Base-by-base conservation (phyloP, 768 basidiomycete genomes). In the Collybia mongolica region DNA sequence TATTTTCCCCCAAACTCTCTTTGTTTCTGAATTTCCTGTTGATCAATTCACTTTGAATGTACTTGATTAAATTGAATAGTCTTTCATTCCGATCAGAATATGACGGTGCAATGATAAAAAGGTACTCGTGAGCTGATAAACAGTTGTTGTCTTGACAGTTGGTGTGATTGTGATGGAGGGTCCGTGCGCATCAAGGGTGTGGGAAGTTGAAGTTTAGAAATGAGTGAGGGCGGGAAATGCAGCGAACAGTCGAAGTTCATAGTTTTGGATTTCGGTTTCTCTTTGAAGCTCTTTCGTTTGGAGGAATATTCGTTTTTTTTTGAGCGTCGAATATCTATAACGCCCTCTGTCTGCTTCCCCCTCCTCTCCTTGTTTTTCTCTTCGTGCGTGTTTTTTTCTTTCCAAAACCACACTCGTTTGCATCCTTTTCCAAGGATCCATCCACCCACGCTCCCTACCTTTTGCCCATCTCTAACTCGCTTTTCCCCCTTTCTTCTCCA, bases 401-500 rank as follows among this genome's bases (percentile, higher is more conserved):
- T 62, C 57, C 45, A 46, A 57, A 58, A 52, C 58, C 55, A 61
- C 60, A 61, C 64, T 65, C 65, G 53, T 61, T 59, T 63, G 54
- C 46, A 48, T 68, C 67, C 64, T 65, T 66, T 71, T 61, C 65
- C 66, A 65, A 69, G 66, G 67, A 69, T 71, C 51, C 32, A 32
- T 58, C 58, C 60, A 61, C 60, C 68, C 77, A 76, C 76, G 68
- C 73, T 75, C 77, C 73, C 79, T 82, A 75, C 32, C 78, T 76
- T 67, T 72, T 58, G 64, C 64, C 63, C 59, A 62, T 71, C 64
- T 74, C 72, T 70, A 70, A 69, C 72, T 62, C 65, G 65, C 66
- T 72, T 72, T 72, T 66, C 60, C 64, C 72, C 64, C 69, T 74
- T 75, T 19, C 22, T 70, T 74, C 72, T 67, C 69, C 65, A 63